Percentiles rank a stretch among this genome's conserved stretches.
phyloP scores from a whole-genome alignment of 176 grass and related monocot species.

The Luzula sylvatica region DNA sequence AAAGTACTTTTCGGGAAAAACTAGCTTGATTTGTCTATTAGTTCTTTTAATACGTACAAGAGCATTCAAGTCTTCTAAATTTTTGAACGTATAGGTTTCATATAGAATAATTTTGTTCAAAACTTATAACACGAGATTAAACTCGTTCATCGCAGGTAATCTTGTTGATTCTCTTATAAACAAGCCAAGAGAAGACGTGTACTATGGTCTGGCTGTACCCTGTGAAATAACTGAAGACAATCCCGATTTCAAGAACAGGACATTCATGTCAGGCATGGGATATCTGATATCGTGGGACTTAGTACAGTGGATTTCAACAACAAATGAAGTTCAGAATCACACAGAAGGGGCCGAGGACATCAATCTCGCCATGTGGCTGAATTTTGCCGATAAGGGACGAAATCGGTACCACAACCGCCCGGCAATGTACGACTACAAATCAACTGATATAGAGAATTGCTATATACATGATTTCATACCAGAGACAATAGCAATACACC shows the following conservation, averaged over 20 bases:
- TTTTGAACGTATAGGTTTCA: no score
- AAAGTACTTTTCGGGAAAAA: no score
- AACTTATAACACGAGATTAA: no score
- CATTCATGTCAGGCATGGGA: constrained; percentile 75
- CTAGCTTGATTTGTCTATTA: no score
- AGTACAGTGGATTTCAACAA: constrained; percentile 40
- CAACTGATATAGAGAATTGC: constrained; percentile 13
- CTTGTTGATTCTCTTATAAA: constrained; percentile 29
- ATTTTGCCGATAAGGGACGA: constrained; percentile 46
- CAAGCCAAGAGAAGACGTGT: constrained; percentile 36
- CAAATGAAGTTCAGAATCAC: constrained; percentile 31
- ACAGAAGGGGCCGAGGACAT: constrained; percentile 56
- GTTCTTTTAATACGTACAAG: no score
- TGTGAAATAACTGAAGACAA: constrained; percentile 32
- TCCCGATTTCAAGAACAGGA: constrained; percentile 51
- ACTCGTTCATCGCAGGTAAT: constrained; percentile 6
- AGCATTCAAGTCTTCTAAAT: no score
- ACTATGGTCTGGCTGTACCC: constrained; percentile 48
- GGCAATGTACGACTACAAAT: constrained; percentile 57
- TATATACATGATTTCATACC: constrained; percentile 49
- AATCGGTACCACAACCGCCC: constrained; percentile 35
- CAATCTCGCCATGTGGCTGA: constrained; percentile 48
- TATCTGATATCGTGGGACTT: constrained; percentile 77
- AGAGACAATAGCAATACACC: constrained; percentile 74
- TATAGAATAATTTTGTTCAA: no score